Base-by-base conservation (phyloP, 176 grass and related monocot species). In the Oryza punctata region DNA sequence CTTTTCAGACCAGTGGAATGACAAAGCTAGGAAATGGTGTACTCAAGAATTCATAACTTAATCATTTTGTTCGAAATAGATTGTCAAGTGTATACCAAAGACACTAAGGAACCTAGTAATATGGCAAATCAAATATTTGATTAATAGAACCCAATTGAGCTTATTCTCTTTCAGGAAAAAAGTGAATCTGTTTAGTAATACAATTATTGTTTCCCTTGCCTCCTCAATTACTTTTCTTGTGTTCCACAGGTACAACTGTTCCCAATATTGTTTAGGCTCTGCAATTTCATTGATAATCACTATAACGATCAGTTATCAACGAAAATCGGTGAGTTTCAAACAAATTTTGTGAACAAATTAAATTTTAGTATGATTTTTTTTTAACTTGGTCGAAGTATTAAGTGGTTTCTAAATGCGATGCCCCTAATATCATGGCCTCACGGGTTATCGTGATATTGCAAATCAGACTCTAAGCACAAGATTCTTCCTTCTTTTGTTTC, bases 11-110 rank as follows among this genome's bases (percentile, higher is more conserved):
- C 41, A 44, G 12, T 46, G 44, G 44, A 46, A 46, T 46, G 44
- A 46, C 3, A 46, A 46, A 12, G 12, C 44, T 46, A 46, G 44
- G 12, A 46, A 52, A 52, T 18, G 15, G 18, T 0, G 59, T 33
- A 23, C 54, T 41, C 10, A 3, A 80, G 24, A 86, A 81, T 60
- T 27, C 12, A 67, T 29, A 67, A 60, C 35, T 27, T 87, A 67
- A n/a, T 19, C 28, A 12, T 52, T 82, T 38, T 78, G 12, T 78
- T 50, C 27, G 57, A 83, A 67, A 65, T 74, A 65, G 8, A 50
- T 13, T 70, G 9, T 28, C 5, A 41, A 38, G 14, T 16, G 19
- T 46, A 72, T 0, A 10, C 46, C 13, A 37, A 49, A n/a, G 37
- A 29, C 7, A 10, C 54, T n/a, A 72, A 3, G 63, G 52, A 21